phyloP scores from a whole-genome alignment of 805 yeast genomes.

The Ogataea henricii region DNA sequence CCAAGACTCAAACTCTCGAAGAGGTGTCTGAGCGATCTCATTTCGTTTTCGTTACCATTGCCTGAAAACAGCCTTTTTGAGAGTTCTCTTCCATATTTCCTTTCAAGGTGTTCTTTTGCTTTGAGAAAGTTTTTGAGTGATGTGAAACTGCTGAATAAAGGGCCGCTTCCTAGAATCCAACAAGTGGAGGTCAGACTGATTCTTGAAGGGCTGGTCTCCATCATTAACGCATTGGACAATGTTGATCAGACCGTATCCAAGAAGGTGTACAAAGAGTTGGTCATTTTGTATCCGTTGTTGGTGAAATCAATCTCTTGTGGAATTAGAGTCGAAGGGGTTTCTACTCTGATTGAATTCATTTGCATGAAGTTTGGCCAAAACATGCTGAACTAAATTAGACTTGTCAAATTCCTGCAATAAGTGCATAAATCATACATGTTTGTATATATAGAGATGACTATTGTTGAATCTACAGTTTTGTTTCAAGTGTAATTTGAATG shows the following conservation, averaged over 20 bases:
- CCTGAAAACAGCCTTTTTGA: conserved; percentile 25
- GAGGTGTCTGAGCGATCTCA: conserved; percentile 56
- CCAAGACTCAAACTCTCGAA: conserved; percentile 52
- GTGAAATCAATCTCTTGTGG: conserved; percentile 25
- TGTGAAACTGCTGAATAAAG: conserved; percentile 53
- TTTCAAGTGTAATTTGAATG: no score
- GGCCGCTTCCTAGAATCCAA: conserved; percentile 70
- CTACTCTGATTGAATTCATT: conserved; percentile 18
- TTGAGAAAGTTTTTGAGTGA: conserved; percentile 68
- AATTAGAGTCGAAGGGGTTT: conserved; percentile 20
- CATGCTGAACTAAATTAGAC: background rate
- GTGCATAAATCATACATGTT: background rate
- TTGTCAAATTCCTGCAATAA: background rate
- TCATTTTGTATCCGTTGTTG: conserved; percentile 24
- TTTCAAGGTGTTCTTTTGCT: conserved; percentile 59
- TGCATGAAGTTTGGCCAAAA: conserved; percentile 19
- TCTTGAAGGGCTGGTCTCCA: conserved; percentile 42
- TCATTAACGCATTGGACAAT: conserved; percentile 10
- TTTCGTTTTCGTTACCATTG: conserved; percentile 40
- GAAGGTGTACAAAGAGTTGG: conserved; percentile 9
- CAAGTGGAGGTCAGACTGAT: conserved; percentile 57
- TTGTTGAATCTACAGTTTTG: background rate
- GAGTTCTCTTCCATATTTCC: conserved; percentile 47
- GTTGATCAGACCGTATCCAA: conserved; percentile 2
- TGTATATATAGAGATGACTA: conserved; percentile 1